phyloP scores from a whole-genome alignment of 2,329 filamentous ascomycete species.

The Nannizziopsis arthrosporioides region DNA sequence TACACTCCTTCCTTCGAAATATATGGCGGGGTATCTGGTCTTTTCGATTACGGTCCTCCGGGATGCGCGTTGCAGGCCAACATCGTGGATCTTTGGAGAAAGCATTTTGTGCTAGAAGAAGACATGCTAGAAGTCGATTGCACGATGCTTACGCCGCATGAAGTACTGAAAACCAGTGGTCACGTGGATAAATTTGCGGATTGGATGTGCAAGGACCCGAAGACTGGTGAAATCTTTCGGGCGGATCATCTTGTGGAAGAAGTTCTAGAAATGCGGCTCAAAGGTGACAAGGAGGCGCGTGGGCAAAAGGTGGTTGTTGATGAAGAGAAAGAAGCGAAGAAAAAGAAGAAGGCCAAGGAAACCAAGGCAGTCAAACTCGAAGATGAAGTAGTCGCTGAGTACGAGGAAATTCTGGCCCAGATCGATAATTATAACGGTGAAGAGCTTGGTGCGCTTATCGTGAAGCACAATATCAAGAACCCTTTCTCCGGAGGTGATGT shows the following conservation, averaged over 20 bases:
- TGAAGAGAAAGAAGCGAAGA: constrained; percentile 71
- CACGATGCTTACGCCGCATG: constrained; percentile 83
- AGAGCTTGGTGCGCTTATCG: constrained; percentile 76
- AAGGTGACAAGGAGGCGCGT: constrained; percentile 84
- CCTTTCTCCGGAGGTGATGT: constrained; percentile 67
- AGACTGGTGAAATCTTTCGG: constrained; percentile 91
- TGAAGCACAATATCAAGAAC: constrained; percentile 83
- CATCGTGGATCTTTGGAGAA: constrained; percentile 79
- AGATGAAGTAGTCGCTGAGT: constrained; percentile 75
- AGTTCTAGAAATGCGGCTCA: constrained; percentile 73
- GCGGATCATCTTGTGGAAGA: constrained; percentile 96
- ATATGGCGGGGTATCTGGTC: constrained; percentile 68
- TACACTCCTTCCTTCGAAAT: constrained; percentile 94
- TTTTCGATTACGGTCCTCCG: constrained; percentile 88
- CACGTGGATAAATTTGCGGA: constrained; percentile 98
- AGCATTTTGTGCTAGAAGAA: constrained; percentile 86
- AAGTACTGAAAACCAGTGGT: constrained; percentile 87
- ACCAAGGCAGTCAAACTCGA: constrained; percentile 72
- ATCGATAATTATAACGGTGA: constrained; percentile 92
- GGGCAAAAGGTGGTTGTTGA: constrained; percentile 57
- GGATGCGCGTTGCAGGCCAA: constrained; percentile 78
- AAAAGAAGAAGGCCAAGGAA: constrained; percentile 75
- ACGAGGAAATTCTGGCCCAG: constrained; percentile 79
- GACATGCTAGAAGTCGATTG: constrained; percentile 94
- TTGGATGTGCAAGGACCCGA: constrained; percentile 98